Percentiles rank a stretch among this genome's conserved stretches.
Evolutionary conservation across 352 stramenopile genomes (phyloP).

Genomic region (Globisporangium paroecandrum): DNA sequence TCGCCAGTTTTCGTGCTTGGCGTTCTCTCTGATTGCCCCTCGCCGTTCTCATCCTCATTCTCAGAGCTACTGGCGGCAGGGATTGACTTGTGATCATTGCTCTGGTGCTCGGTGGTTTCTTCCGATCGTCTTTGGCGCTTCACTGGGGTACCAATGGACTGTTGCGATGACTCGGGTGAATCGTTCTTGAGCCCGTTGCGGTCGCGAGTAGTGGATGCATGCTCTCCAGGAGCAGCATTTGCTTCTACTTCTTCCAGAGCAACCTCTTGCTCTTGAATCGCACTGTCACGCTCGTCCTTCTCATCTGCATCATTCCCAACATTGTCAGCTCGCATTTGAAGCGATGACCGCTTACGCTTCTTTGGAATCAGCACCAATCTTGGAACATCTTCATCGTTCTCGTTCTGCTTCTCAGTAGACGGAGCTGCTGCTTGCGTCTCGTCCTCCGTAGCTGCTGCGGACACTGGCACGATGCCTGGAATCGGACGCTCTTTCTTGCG

Average conservation of each 20-base stretch:
- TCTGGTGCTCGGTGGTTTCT: background rate
- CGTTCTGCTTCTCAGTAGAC: background rate
- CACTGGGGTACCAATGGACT: background rate
- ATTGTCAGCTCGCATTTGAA: conserved; percentile 6
- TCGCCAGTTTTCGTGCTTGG: background rate
- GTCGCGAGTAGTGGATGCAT: background rate
- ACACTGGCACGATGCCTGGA: background rate
- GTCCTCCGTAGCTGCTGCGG: background rate
- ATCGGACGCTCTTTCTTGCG: conserved; percentile 9
- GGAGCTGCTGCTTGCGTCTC: background rate
- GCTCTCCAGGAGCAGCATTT: background rate
- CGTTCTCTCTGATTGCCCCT: background rate
- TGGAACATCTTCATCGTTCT: background rate
- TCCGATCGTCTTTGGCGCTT: conserved; percentile 8
- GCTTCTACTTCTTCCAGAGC: too few relatives aligned
- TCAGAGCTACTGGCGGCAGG: background rate
- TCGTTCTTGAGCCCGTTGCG: background rate
- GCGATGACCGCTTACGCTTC: conserved; percentile 14
- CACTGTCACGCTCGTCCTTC: background rate
- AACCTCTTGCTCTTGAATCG: background rate
- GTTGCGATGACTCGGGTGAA: background rate
- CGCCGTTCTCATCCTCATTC: background rate
- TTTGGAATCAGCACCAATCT: conserved; percentile 1
- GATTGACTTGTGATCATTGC: background rate
- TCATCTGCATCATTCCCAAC: background rate